A percentile compares a stretch with the other conserved stretches of the same genome.
These are phyloP conservation scores for Bjerkandera adusta DNA, from an alignment of 1,284 basidiomycete genomes.

Conservation along the genomic window DNA sequence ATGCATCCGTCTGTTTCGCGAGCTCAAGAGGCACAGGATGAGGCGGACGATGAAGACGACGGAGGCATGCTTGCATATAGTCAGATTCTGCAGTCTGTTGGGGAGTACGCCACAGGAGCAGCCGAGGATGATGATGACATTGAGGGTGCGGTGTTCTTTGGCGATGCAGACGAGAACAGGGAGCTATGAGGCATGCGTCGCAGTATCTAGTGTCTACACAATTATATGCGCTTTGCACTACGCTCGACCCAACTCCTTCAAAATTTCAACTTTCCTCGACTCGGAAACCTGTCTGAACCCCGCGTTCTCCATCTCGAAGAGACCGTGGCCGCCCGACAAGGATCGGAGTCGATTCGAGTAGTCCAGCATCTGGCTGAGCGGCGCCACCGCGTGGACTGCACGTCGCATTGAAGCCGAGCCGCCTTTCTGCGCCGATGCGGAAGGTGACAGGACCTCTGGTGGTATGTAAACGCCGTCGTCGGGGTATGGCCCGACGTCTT, in stretches of 20 bases:
- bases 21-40: conserved; percentile 38
- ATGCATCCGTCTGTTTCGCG: conserved; percentile 41
- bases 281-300: conserved; percentile 71
- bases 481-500: conserved; percentile 48
- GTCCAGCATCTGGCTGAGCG: conserved; percentile 77
- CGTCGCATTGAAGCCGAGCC: conserved; percentile 45
- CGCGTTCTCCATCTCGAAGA: conserved; percentile 75
- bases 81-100: conserved; percentile 61
- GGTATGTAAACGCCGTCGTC: conserved; percentile 72
- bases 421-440: conserved; percentile 35
- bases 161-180: conserved; percentile 73
- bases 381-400: conserved; percentile 68
- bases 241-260: conserved; percentile 72
- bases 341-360: conserved; percentile 79
- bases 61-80: conserved; percentile 72
- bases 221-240: conserved; percentile 28
- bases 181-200: conserved; percentile 43
- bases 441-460: conserved; percentile 69
- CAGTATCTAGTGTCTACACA: background rate
- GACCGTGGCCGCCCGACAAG: conserved; percentile 78
- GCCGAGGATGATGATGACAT: conserved; percentile 75
- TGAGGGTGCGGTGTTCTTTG: conserved; percentile 70
- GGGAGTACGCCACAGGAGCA: conserved; percentile 49
- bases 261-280: conserved; percentile 61
- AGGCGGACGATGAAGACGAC: conserved; percentile 40